Evolutionary conservation across 2,329 filamentous ascomycete genomes (phyloP), one percentile per base, ranked within the genome.

Genomic region (Cladosporium halotolerans): DNA sequence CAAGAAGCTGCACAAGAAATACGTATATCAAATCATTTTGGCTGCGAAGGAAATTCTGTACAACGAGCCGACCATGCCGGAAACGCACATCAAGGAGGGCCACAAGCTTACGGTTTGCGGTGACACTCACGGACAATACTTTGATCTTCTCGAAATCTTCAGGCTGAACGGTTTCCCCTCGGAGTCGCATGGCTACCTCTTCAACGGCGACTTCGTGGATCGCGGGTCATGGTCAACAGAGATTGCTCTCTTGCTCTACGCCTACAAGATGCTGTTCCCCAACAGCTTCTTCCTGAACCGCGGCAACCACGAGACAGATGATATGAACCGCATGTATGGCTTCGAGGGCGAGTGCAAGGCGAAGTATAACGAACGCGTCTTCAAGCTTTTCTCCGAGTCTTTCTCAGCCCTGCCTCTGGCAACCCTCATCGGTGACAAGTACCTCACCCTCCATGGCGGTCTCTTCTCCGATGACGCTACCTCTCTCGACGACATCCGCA

Each of bases 191-290:
- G 88, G 85, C 70, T 99, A 97, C 69, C 80, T 99, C 10, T 99
- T 99, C 79, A 99, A 99, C 70, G 93, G 93, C 60, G 93, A 99
- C 73, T 99, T 99, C 67, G 93, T 99, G 51, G 93, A 99, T 70
- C 83, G 93, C 68, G 93, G 93, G 28, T 96, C 90, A 36, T 99
- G 93, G 93, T 97, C 92, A 6, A 90, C 85, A n/a, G 93, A 99
- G 70, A 95, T 99, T 62, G 92, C 90, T 9, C 79, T 99, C 44
- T 78, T 96, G 9, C 78, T 99, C 16, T 99, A 96, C 71, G 88
- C 92, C 42, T 95, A 96, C 79, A 99, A 99, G 76, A 96, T 89
- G 92, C 73, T 97, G 64, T 84, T 88, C 52, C 93, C 93, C 7
- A 62, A 59, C 42, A 81, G 78, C 52, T 90, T 97, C 78, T 96